Evolutionary conservation across 1,284 basidiomycete species (phyloP), one percentile per base, ranked within the genome.

Genomic region (Malassezia pachydermatis): DNA sequence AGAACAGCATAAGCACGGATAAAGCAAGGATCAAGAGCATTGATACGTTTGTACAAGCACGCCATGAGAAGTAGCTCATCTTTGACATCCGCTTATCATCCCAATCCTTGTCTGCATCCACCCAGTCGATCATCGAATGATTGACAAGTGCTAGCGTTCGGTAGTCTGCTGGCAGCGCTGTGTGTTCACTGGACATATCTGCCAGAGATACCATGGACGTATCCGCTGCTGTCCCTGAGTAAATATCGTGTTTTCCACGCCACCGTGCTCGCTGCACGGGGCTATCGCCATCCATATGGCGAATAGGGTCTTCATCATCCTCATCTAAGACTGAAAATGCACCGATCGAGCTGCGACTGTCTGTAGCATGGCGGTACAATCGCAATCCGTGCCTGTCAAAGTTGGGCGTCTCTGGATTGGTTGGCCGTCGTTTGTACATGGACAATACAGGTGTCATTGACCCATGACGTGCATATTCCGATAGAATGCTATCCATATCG

Each of bases 1-100:
- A 57, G 44, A 70, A 70, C 38, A 70, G 58, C 58, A 61, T 63
- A 35, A 70, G 37, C 16, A 69, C 47, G 19, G 42, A 55, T 22
- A 61, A 47, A 1, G 55, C 57, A 19, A 71, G 56, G 17, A 66
- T 16, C n/a, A 50, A 38, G 28, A 69, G 57, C 10, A 59, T 60
- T 27, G 54, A 36, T 16, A 66, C 19, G 44, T 70, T 69, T 47
- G 62, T 54, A 33, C 58, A 54, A 1, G 60, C 67, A 8, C 63
- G 55, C 48, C 61, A 11, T 25, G 59, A 65, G 22, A 40, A 22
- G 14, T 35, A n/a, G 14, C 46, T 20, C 17, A 35, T 14, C 14
- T 19, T 5, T 13, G 23, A 23, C 9, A 29, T 16, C 19, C 36
- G 23, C 11, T 19, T 36, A 23, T 52, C 50, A 22, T 52, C 50